Conservation (phyloP, 306 rosid genomes). For the Ochetophila trinervis region DNA sequence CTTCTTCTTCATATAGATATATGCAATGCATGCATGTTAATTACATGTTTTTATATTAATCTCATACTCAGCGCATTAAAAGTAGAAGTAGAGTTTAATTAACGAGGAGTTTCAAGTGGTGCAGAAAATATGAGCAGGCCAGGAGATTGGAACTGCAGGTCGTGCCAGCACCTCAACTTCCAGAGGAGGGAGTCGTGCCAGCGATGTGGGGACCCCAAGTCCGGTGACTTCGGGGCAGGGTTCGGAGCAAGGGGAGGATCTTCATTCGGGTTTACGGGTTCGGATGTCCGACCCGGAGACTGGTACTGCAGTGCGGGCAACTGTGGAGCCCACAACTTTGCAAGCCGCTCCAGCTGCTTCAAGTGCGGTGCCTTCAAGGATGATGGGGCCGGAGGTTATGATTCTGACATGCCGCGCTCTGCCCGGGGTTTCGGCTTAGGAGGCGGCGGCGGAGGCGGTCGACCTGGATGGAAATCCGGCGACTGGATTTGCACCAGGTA, state of each 20-base stretch:
- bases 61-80: too few species aligned
- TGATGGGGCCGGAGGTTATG: constrained; percentile 39
- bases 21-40: too few species aligned
- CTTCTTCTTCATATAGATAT: too few species aligned
- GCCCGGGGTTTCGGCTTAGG: constrained; percentile 30
- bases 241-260: constrained; percentile 61
- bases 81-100: too few species aligned
- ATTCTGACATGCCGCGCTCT: constrained; percentile 49
- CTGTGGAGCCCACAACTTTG: constrained; percentile 92
- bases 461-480: constrained; percentile 97
- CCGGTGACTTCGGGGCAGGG: constrained; percentile 44
- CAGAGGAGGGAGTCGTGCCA: constrained; percentile 97
- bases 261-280: constrained; percentile 61
- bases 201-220: constrained; percentile 78
- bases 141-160: constrained; percentile 97
- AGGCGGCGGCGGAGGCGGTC: constrained; percentile 23
- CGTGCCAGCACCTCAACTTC: constrained; percentile 94
- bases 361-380: constrained; percentile 94
- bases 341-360: constrained; percentile 96
- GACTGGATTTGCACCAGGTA: constrained; percentile 98
- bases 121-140: constrained; percentile 78
- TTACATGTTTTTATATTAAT: too few species aligned
- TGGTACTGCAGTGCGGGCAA: constrained; percentile 77
- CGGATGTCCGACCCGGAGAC: constrained; percentile 91
- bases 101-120: background rate